Evolutionary conservation across 805 yeast genomes (phyloP).

Genomic region (Ogataea trehaloabstinens): DNA sequence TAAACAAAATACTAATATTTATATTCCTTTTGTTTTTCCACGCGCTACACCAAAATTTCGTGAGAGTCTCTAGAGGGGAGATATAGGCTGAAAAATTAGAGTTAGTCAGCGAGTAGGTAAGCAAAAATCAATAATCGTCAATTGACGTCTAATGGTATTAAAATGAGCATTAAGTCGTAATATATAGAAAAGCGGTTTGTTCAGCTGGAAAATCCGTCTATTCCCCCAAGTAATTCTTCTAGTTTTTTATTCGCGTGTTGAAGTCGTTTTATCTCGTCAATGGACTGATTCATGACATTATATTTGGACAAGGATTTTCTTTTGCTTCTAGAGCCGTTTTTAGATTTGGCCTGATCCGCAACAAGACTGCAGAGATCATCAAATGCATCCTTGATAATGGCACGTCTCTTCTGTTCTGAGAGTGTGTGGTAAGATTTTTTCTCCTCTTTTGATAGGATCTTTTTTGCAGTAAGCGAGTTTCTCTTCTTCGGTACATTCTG

Average conservation of each 20-base stretch:
- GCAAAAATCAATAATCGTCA: no score
- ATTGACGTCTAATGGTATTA: no score
- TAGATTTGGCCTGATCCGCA: conserved; percentile 7
- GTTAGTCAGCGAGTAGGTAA: no score
- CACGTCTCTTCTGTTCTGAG: conserved; percentile 40
- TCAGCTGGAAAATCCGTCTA: no score
- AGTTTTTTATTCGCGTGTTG: conserved; percentile 18
- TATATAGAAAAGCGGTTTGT: no score
- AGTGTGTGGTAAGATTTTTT: conserved; percentile 37
- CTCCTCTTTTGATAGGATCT: conserved; percentile 30
- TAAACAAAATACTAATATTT: no score
- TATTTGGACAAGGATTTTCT: conserved; percentile 27
- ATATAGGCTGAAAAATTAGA: no score
- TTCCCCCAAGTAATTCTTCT: conserved; percentile 6
- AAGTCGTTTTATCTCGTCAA: conserved; percentile 29
- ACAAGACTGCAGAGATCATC: conserved; percentile 33
- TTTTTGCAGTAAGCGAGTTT: conserved; percentile 5
- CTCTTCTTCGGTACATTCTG: conserved; percentile 1
- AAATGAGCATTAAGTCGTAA: no score
- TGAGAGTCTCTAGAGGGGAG: no score
- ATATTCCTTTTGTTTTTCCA: no score
- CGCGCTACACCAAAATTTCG: no score
- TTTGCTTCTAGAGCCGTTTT: conserved; percentile 15
- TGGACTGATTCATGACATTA: conserved; percentile 28
- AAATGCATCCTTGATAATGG: conserved; percentile 36